Evolutionary conservation across 2,329 filamentous ascomycete species (phyloP).

Genomic region (Pezicula carpinea): DNA sequence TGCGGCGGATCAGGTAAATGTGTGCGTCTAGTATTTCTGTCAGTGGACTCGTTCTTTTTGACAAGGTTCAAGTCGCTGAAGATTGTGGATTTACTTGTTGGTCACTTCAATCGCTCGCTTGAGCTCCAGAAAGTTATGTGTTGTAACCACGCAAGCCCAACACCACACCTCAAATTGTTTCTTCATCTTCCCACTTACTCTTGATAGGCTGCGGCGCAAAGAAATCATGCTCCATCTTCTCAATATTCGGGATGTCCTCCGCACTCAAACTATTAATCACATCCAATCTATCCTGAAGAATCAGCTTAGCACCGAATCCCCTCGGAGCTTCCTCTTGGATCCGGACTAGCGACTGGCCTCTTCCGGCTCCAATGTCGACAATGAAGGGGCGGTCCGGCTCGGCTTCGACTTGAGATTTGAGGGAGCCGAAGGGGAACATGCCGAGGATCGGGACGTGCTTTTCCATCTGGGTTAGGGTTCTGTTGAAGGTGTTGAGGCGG

Average conservation of each 20-base stretch:
- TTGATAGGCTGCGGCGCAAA: constrained; percentile 23
- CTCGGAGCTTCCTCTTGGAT: constrained; percentile 3
- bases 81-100: no score
- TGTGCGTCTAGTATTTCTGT: constrained; percentile 27
- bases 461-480: constrained; percentile 14
- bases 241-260: constrained; percentile 18
- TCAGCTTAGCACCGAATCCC: constrained; percentile 13
- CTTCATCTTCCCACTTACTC: no score
- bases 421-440: constrained; percentile 15
- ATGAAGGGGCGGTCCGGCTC: constrained; percentile 9
- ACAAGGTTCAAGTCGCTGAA: no score
- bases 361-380: constrained; percentile 13
- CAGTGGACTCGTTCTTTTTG: no score
- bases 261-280: constrained; percentile 16
- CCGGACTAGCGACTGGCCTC: constrained; percentile 7
- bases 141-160: no score
- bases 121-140: no score
- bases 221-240: constrained; percentile 23
- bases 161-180: no score
- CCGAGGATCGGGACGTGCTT: constrained; percentile 12
- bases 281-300: constrained; percentile 20
- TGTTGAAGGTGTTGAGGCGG: constrained; percentile 13
- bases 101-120: no score
- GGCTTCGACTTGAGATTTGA: constrained; percentile 11
- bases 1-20: constrained; percentile 26